These are phyloP conservation scores for Suillus brevipes DNA, from an alignment of 768 basidiomycete genomes.

Conservation along the genomic window DNA sequence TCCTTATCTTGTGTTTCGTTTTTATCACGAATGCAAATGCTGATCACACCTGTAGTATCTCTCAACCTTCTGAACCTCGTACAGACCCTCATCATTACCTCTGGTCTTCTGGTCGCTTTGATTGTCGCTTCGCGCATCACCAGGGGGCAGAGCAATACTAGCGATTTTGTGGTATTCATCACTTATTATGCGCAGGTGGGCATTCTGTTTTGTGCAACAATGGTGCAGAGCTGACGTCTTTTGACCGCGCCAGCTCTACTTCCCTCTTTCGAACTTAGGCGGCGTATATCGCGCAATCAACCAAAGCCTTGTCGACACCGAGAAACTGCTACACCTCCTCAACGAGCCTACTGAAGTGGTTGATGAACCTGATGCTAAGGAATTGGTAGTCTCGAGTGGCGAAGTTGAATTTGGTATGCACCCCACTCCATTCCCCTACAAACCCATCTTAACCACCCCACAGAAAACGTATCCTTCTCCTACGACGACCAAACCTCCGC, in stretches of 20 bases:
- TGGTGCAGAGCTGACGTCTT: neutral
- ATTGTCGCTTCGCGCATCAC: constrained; percentile 77
- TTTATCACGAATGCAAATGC: neutral
- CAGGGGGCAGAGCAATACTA: constrained; percentile 47
- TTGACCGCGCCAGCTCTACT: neutral
- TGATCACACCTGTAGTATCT: constrained; percentile 43
- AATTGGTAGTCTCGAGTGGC: constrained; percentile 69
- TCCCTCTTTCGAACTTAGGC: neutral
- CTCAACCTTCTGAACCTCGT: constrained; percentile 73
- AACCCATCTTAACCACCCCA: constrained; percentile 6
- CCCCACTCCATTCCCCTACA: neutral
- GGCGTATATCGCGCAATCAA: constrained; percentile 21
- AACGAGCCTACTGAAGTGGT: constrained; percentile 82
- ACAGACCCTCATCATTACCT: constrained; percentile 79
- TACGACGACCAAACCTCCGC: constrained; percentile 72
- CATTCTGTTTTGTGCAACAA: neutral
- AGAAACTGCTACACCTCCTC: constrained; percentile 70
- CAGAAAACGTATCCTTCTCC: constrained; percentile 80
- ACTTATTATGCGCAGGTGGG: constrained; percentile 76
- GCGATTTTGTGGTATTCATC: constrained; percentile 76
- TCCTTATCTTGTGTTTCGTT: neutral
- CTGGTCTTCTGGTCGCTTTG: constrained; percentile 76
- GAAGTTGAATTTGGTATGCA: constrained; percentile 81
- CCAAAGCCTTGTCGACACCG: constrained; percentile 80
- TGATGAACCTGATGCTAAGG: constrained; percentile 71